phyloP scores from a whole-genome alignment of 2,329 filamentous ascomycete genomes.

The Botrytis medusae region DNA sequence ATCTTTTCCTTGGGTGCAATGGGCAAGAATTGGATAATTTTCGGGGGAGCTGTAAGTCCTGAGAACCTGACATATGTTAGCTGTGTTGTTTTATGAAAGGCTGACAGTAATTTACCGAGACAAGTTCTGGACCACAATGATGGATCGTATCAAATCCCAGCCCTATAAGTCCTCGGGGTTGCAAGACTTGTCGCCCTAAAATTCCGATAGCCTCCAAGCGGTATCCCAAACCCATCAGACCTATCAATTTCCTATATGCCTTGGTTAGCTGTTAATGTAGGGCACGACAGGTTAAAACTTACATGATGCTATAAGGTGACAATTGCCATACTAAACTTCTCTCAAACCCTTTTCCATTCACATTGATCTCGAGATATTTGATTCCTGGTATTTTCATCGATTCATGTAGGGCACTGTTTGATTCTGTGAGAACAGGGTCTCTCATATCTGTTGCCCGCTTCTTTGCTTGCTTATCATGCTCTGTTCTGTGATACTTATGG shows the following conservation, averaged over 20 bases:
- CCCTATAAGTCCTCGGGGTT: constrained; percentile 67
- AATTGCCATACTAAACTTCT: constrained; percentile 65
- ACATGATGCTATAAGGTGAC: constrained; percentile 66
- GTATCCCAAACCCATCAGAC: constrained; percentile 64
- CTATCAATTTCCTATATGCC: constrained; percentile 54
- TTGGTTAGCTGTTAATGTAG: not conserved
- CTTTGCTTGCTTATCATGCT: constrained; percentile 66
- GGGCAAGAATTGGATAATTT: constrained; percentile 66
- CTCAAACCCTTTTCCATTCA: constrained; percentile 72
- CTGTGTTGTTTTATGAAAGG: not conserved
- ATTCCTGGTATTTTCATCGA: constrained; percentile 63
- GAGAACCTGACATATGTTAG: constrained; percentile 44
- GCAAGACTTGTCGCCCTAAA: constrained; percentile 69
- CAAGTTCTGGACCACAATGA: constrained; percentile 51
- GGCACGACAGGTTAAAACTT: constrained; percentile 29
- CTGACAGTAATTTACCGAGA: not conserved
- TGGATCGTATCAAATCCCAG: constrained; percentile 70
- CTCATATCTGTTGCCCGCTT: constrained; percentile 55
- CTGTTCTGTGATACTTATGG: constrained; percentile 54
- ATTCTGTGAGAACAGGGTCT: constrained; percentile 47
- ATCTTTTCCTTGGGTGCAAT: constrained; percentile 91
- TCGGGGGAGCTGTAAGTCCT: constrained; percentile 48
- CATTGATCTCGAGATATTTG: constrained; percentile 64
- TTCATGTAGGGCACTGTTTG: constrained; percentile 53
- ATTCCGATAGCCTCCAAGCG: constrained; percentile 68